Evolutionary conservation across 2,329 filamentous ascomycete genomes (phyloP), one percentile per base, ranked within the genome.

Genomic region (Raffaelea albimanens): DNA sequence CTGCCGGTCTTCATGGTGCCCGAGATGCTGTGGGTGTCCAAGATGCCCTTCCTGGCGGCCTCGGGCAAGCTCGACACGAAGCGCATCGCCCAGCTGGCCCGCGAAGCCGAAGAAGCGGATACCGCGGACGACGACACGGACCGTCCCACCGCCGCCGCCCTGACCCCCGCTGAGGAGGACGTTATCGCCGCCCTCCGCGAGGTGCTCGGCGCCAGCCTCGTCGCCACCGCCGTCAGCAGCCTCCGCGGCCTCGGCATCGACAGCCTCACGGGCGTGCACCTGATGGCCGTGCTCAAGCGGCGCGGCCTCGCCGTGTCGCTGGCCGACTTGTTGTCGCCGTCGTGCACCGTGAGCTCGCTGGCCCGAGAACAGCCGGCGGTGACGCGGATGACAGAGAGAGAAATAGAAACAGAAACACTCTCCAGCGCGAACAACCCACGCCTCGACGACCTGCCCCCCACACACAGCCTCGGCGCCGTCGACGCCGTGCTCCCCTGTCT

Each of bases 231-330:
- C 1, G 23, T 43, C 1, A 47, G 29, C 38, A 42, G 13, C 39
- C 21, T 52, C 22, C 50, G 44, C 16, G 23, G 36, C 22, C 47
- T 56, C 18, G 55, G 55, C 33, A 47, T 56, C 22, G 53, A 56
- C 52, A 56, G 55, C 40, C 51, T 56, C 3, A 53, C 50, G 1
- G 53, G 31, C 8, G 47, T 56, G 7, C 52, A 56, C 47, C 47
- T 56, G n/a, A 16, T 56, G 22, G 47, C 51, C 4, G 25, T 53
- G 0, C 44, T 56, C 14, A 46, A 45, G 19, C 45, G 40, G 14
- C 49, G 45, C 19, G 55, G 55, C 18, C 52, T 55, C 33, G 11
- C 22, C 16, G 38, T 54, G n/a, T 25, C 14, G 4, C 20, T 56
- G 19, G 38, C 29, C 1, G 50, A 51, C 31, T 25, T 53, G 13